These are phyloP conservation scores for Boletus rufocinnamomeus DNA, from an alignment of 768 basidiomycete genomes.

Conservation along the genomic window DNA sequence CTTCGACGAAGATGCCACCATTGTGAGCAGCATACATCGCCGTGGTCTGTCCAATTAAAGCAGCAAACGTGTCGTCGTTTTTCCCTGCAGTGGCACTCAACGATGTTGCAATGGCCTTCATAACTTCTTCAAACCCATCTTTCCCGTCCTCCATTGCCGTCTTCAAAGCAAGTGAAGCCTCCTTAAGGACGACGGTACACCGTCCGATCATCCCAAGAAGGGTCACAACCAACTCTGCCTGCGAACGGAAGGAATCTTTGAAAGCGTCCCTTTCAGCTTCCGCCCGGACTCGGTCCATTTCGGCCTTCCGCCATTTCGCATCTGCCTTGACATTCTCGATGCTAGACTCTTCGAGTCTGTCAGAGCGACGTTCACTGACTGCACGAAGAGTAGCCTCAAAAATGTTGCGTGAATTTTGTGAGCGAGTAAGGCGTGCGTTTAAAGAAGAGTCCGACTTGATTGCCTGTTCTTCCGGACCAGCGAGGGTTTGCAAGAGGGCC, in stretches of 20 bases:
- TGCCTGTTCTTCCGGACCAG: constrained; percentile 68
- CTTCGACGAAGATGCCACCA: constrained; percentile 43
- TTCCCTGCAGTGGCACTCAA: constrained; percentile 58
- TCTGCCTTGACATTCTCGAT: constrained; percentile 73
- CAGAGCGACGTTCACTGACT: constrained; percentile 75
- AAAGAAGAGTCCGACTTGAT: constrained; percentile 60
- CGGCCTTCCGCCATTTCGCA: constrained; percentile 61
- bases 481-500: constrained; percentile 64
- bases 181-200: constrained; percentile 71
- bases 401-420: constrained; percentile 75
- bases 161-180: constrained; percentile 49
- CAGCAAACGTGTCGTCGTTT: constrained; percentile 70
- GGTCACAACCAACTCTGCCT: constrained; percentile 66
- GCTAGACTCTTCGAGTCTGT: constrained; percentile 71
- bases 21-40: constrained; percentile 52
- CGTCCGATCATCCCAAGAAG: constrained; percentile 82
- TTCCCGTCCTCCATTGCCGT: constrained; percentile 39
- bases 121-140: constrained; percentile 41
- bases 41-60: constrained; percentile 67
- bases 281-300: constrained; percentile 69
- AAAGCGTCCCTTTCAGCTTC: constrained; percentile 67
- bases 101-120: constrained; percentile 51
- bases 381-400: constrained; percentile 88
- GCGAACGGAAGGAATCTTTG: constrained; percentile 58
- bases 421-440: constrained; percentile 60